Percentiles rank a stretch among this genome's conserved stretches.
phyloP scores from a whole-genome alignment of 1,139 yeast species.

The Yamadazyma epiphylla region DNA sequence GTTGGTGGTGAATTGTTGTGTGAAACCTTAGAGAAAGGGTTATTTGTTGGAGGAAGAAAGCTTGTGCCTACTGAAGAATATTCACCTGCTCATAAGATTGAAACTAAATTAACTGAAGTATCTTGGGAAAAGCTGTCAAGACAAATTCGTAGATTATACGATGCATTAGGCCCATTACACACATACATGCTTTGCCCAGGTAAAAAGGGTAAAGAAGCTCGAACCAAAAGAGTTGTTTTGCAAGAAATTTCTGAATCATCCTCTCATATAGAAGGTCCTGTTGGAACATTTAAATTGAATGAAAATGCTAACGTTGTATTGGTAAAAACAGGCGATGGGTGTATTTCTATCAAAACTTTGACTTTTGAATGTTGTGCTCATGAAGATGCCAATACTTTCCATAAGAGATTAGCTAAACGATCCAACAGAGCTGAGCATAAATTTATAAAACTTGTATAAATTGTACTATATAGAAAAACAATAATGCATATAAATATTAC shows the following conservation, averaged over 20 bases:
- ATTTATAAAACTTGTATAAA: conserved; percentile 4
- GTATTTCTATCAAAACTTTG: conserved; percentile 27
- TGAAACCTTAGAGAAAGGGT: conserved; percentile 33
- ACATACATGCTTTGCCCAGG: conserved; percentile 39
- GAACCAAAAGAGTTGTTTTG: conserved; percentile 44
- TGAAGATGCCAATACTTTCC: conserved; percentile 44
- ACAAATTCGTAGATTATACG: conserved; percentile 40
- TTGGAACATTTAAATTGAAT: conserved; percentile 42
- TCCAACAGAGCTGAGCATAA: conserved; percentile 25
- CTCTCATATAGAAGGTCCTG: conserved; percentile 9
- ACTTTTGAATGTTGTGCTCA: conserved; percentile 54
- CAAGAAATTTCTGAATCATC: conserved; percentile 22
- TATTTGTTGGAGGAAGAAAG: conserved; percentile 21
- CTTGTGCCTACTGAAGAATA: conserved; percentile 24
- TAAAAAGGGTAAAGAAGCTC: conserved; percentile 21
- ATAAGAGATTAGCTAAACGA: conserved; percentile 39
- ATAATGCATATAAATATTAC: conserved; percentile 15
- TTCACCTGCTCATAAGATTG: conserved; percentile 59
- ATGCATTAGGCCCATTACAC: conserved; percentile 59
- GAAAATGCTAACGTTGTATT: conserved; percentile 20
- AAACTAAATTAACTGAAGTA: conserved; percentile 32
- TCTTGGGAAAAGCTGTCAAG: conserved; percentile 41
- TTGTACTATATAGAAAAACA: too few relatives aligned
- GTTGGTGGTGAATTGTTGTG: conserved; percentile 60
- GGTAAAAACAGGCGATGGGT: conserved; percentile 43